phyloP scores from a whole-genome alignment of 129 eudicot species.

The Gnaphalium uliginosum region DNA sequence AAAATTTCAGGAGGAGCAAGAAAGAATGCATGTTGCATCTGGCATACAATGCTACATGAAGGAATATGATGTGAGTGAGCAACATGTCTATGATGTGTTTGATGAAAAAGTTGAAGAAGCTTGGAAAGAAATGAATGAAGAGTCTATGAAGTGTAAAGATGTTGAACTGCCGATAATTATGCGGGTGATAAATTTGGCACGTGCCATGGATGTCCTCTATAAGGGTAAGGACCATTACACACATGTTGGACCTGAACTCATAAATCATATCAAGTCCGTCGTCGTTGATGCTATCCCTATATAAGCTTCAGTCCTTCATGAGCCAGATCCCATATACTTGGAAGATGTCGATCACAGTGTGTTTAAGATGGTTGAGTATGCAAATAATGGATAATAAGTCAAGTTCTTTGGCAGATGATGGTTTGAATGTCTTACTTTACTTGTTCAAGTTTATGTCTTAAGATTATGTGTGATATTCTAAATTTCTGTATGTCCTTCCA shows the following conservation, averaged over 20 bases:
- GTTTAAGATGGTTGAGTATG: no score
- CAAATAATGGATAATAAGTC: no score
- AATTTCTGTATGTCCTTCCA: no score
- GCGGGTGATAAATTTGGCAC: conserved; percentile 30
- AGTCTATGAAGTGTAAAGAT: conserved; percentile 1
- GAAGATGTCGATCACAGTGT: no score
- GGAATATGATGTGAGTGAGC: conserved; percentile 8
- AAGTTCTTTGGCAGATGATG: no score
- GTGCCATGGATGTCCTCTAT: conserved; percentile 29
- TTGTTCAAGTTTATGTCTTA: no score
- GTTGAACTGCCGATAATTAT: conserved; percentile 18
- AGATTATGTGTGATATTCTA: no score
- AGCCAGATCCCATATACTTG: no score
- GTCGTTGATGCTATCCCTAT: no score
- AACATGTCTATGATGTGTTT: conserved; percentile 26
- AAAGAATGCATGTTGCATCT: conserved; percentile 4
- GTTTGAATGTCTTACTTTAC: no score
- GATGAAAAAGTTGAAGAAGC: conserved; percentile 26
- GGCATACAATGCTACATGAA: conserved; percentile 2
- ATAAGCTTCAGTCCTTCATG: no score
- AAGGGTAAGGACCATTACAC: conserved; percentile 36
- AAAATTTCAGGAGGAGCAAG: background rate
- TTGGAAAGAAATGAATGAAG: conserved; percentile 42
- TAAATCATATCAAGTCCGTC: background rate
- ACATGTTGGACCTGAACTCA: conserved; percentile 1